Evolutionary conservation across 202 grass and related monocot species (phyloP).

Genomic region (Zoysia matrella): DNA sequence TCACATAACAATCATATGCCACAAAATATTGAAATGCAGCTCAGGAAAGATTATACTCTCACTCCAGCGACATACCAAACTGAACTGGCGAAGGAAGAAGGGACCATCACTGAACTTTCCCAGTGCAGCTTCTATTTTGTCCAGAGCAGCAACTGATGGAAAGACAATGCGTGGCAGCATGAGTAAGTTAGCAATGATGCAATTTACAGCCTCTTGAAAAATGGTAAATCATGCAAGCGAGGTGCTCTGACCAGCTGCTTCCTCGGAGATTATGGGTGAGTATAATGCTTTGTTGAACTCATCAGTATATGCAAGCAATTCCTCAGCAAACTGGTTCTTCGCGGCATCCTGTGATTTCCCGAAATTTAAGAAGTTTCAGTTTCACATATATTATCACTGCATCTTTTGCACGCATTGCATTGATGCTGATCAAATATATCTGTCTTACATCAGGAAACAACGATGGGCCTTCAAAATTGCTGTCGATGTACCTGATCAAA

Average conservation of each 20-base stretch:
- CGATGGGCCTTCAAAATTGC: conserved; percentile 69
- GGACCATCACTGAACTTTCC: conserved; percentile 73
- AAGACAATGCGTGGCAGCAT: conserved; percentile 1
- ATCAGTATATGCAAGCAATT: conserved; percentile 68
- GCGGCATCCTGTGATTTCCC: conserved; percentile 57
- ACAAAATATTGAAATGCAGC: background rate
- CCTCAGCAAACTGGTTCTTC: conserved; percentile 77
- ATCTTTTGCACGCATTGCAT: no score
- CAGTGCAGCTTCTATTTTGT: conserved; percentile 77
- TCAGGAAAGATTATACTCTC: background rate
- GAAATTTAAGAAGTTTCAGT: background rate
- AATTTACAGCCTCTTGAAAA: conserved; percentile 11
- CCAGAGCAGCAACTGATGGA: conserved; percentile 65
- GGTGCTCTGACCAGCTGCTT: conserved; percentile 55
- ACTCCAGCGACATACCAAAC: conserved; percentile 55
- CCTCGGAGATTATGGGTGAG: conserved; percentile 52
- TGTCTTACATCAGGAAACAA: conserved; percentile 78
- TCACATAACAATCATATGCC: background rate
- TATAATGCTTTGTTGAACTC: conserved; percentile 53
- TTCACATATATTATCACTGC: background rate
- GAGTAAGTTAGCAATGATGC: conserved; percentile 20
- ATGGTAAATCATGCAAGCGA: background rate
- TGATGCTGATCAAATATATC: conserved; percentile 6
- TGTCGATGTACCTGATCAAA: conserved; percentile 84
- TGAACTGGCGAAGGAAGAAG: conserved; percentile 79